phyloP scores from a whole-genome alignment of 768 basidiomycete genomes.

The Russula brevipes region DNA sequence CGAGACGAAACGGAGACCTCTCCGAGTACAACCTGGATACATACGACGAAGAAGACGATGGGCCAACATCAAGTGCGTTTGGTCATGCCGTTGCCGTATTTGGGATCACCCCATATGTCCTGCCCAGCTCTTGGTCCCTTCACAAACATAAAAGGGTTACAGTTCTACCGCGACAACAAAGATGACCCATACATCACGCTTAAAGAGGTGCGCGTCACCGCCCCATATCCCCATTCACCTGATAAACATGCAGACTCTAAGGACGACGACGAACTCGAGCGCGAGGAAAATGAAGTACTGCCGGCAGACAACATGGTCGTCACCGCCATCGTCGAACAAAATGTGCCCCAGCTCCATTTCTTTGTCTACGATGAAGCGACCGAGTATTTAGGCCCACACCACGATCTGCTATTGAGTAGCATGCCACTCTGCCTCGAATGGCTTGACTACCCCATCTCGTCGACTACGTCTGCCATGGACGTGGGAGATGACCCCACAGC shows the following conservation, averaged over 20 bases:
- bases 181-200: conserved; percentile 97
- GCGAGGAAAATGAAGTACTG: conserved; percentile 81
- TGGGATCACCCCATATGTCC: conserved; percentile 19
- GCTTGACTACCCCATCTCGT: conserved; percentile 85
- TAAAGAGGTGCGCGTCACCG: conserved; percentile 62
- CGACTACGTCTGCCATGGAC: conserved; percentile 40
- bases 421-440: conserved; percentile 99
- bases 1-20: conserved; percentile 48
- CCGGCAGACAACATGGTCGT: conserved; percentile 92
- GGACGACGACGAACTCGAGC: conserved; percentile 77
- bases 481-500: conserved; percentile 24
- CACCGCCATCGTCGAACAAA: conserved; percentile 92
- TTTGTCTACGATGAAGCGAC: conserved; percentile 92
- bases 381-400: conserved; percentile 92
- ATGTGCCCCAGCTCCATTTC: conserved; percentile 91
- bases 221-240: conserved; percentile 18
- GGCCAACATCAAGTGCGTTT: conserved; percentile 33
- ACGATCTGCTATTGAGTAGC: conserved; percentile 95
- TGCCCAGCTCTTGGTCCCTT: conserved; percentile 68
- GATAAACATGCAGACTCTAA: conserved; percentile 27
- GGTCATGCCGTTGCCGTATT: conserved; percentile 1
- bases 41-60: conserved; percentile 74
- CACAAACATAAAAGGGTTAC: conserved; percentile 91
- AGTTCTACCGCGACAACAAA: conserved; percentile 84
- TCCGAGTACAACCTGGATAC: conserved; percentile 85